A percentile compares a stretch with the other conserved stretches of the same genome.
phyloP scores from a whole-genome alignment of 192 early-diverging fungal species.

The Radiomyces spectabilis region DNA sequence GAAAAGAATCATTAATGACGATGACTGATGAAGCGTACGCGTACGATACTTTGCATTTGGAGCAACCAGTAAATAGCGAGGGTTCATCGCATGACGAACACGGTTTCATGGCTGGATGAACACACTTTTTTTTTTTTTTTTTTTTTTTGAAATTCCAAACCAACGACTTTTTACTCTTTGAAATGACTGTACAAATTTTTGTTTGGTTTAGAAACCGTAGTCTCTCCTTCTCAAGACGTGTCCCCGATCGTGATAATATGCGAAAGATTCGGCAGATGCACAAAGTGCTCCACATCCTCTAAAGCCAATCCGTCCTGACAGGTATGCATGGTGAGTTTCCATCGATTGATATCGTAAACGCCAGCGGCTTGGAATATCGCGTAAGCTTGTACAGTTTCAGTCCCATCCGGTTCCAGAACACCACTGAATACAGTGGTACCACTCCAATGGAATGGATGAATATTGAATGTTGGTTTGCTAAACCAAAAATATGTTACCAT shows the following conservation, averaged over 20 bases:
- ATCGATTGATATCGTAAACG: slow-evolving; percentile 70
- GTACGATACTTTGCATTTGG: no score
- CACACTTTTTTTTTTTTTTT: no score
- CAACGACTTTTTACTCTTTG: no score
- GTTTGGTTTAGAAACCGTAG: no score
- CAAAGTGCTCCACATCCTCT: background rate
- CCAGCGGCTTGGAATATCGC: slow-evolving; percentile 57
- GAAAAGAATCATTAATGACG: no score
- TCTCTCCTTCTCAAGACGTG: no score
- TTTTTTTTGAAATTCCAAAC: no score
- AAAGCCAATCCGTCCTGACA: background rate
- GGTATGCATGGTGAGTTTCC: slow-evolving; percentile 48
- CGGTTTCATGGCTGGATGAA: no score
- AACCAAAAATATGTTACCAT: background rate
- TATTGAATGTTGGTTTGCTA: slow-evolving; percentile 11
- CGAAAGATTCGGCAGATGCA: background rate
- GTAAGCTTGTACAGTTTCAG: slow-evolving; percentile 29
- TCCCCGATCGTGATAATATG: background rate
- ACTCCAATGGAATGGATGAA: slow-evolving; percentile 52
- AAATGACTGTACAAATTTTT: no score
- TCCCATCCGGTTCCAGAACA: slow-evolving; percentile 45
- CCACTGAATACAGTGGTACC: slow-evolving; percentile 52
- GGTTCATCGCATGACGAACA: no score
- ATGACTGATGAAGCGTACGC: no score
- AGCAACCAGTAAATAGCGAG: no score